Conservation (phyloP, 2,329 filamentous ascomycete species). For the Cercospora berteroae region DNA sequence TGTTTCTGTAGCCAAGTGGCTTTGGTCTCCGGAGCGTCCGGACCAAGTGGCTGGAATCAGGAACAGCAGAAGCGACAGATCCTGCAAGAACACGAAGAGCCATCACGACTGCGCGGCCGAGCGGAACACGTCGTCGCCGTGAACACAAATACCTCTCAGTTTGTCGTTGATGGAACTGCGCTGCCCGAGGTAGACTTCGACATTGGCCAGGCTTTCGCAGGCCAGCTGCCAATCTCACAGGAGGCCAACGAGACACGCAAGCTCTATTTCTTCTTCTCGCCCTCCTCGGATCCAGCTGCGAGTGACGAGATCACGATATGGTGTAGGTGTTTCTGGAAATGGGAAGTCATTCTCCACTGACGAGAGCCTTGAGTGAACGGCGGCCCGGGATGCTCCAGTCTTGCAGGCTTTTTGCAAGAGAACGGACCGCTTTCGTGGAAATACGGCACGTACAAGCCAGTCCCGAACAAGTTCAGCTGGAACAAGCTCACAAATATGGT, state of each 20-base stretch:
- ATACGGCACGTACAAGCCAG: slow-evolving; percentile 41
- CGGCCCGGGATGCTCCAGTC: slow-evolving; percentile 28
- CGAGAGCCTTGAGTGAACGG: slow-evolving; percentile 32
- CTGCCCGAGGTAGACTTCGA: slow-evolving; percentile 37
- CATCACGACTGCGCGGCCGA: background rate
- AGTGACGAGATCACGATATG: slow-evolving; percentile 42
- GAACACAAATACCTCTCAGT: background rate
- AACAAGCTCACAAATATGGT: slow-evolving; percentile 72
- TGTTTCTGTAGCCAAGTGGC: background rate
- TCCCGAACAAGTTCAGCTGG: slow-evolving; percentile 48
- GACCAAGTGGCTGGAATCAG: background rate
- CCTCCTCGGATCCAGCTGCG: slow-evolving; percentile 45
- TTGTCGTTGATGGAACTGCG: slow-evolving; percentile 27
- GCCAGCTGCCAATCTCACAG: slow-evolving; percentile 34
- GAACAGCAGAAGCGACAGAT: background rate
- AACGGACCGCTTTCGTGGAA: slow-evolving; percentile 44
- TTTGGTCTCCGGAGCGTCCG: background rate
- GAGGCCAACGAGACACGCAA: slow-evolving; percentile 28
- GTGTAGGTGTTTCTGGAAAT: slow-evolving; percentile 21
- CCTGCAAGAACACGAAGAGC: background rate
- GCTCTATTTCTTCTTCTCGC: slow-evolving; percentile 53
- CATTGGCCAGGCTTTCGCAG: slow-evolving; percentile 39
- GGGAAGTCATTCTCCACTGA: background rate
- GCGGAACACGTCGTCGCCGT: background rate
- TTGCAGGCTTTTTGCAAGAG: slow-evolving; percentile 27